Evolutionary conservation across 257 asterid genomes (phyloP), one percentile per base, ranked within the genome.

Genomic region (Solanum infundibuliforme): DNA sequence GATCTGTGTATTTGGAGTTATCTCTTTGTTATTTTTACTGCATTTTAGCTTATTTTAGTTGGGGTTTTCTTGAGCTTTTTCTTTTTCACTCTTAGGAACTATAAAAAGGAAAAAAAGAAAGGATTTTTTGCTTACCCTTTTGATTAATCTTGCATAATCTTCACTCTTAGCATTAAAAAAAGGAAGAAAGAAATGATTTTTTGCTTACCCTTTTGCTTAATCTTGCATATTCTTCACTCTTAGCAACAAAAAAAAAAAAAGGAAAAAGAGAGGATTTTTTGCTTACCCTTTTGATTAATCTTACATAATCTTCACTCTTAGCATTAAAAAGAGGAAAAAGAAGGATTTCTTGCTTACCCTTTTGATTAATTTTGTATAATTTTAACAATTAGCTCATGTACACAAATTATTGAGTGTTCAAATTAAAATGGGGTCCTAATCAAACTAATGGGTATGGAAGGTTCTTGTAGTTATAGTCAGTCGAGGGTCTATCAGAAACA

Each of bases 1-100:
- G 66, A 72, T 90, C 89, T 55, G 18, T 29, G 60, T 41, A 55
- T 88, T 92, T 92, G 94, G 93, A 91, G 58, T 87, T 91, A 90
- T 89, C 92, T 93, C 87, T 81, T 90, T 90, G 92, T 91, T 81
- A 12, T 55, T 16, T 46, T 9, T 48, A 8, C 68, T 46, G 85
- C 41, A 81, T 46, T 79, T 79, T 43, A 12, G 9, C 66, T 79
- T 79, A 71, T 87, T 89, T 43, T 79, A 27, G 66, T 43, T 43
- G 68, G 38, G 85, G 6, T 27, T 76, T 79, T 14, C 35, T 77
- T 55, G 20, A n/a, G 23, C 13, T 77, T 77, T 14, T 27, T 2
- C 29, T 7, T 46, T 39, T 52, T 32, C 66, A 4, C 27, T 27
- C 66, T 79, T 79, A 3, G 1, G 27, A 27, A 8, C 1, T 6